These are phyloP conservation scores for Calendula officinalis DNA, from an alignment of 129 eudicot species.

Conservation along the genomic window DNA sequence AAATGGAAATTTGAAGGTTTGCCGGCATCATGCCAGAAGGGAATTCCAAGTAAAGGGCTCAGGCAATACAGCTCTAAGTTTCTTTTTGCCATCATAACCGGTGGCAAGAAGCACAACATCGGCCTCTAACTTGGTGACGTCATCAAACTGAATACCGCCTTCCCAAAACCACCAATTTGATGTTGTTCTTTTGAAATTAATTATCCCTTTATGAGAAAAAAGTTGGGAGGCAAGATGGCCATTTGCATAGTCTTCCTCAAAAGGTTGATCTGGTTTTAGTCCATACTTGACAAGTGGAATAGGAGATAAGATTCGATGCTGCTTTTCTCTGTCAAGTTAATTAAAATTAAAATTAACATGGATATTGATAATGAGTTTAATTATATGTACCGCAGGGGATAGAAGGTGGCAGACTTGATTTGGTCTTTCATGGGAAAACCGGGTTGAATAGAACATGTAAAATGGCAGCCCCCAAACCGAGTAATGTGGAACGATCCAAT, in stretches of 20 bases:
- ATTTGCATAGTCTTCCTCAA: conserved; percentile 94
- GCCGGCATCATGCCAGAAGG: conserved; percentile 87
- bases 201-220: conserved; percentile 70
- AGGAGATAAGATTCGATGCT: conserved; percentile 66
- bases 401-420: conserved; percentile 61
- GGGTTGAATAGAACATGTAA: conserved; percentile 82
- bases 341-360: not conserved
- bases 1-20: not conserved
- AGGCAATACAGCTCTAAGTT: conserved; percentile 59
- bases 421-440: conserved; percentile 78
- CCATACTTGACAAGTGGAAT: conserved; percentile 82
- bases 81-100: conserved; percentile 85
- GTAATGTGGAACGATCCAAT: conserved; percentile 95
- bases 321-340: conserved; percentile 39
- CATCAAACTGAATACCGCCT: conserved; percentile 77
- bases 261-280: conserved; percentile 86
- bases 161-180: conserved; percentile 88
- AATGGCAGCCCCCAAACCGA: conserved; percentile 90
- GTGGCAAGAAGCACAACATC: conserved; percentile 82
- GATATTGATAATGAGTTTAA: no score
- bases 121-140: conserved; percentile 66
- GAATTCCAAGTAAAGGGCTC: conserved; percentile 63
- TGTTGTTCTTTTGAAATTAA: conserved; percentile 54
- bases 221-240: conserved; percentile 82
- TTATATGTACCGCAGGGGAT: conserved; percentile 70